Conservation (phyloP, 192 early-diverging fungal genomes). For the Mortierella hygrophila region DNA sequence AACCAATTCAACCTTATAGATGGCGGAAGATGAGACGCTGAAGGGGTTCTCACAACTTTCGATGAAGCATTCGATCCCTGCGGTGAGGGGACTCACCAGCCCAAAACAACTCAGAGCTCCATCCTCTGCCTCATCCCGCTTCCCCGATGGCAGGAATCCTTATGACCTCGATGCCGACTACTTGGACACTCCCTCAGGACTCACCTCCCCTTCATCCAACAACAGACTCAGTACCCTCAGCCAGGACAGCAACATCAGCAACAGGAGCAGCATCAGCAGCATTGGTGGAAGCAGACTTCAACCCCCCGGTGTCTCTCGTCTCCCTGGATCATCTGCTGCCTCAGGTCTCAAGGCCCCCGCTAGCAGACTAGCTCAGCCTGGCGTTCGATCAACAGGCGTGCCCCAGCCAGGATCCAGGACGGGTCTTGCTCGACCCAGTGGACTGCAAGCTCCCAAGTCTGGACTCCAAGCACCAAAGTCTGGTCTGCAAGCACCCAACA, state of each 20-base stretch:
- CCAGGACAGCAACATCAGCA: slow-evolving; percentile 18
- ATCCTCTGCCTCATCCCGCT: slow-evolving; percentile 9
- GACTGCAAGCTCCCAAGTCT: slow-evolving; percentile 24
- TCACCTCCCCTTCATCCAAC: neutral
- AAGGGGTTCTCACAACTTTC: slow-evolving; percentile 18
- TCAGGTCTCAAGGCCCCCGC: slow-evolving; percentile 32
- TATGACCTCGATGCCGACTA: slow-evolving; percentile 45
- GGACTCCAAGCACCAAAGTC: slow-evolving; percentile 25
- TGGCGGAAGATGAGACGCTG: slow-evolving; percentile 24
- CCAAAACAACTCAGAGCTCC: neutral
- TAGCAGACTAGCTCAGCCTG: slow-evolving; percentile 26
- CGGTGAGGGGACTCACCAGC: slow-evolving; percentile 21
- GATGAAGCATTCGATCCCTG: neutral
- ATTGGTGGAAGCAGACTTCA: slow-evolving; percentile 15
- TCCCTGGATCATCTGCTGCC: slow-evolving; percentile 7
- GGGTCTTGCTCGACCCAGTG: slow-evolving; percentile 20
- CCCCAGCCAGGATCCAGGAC: slow-evolving; percentile 29
- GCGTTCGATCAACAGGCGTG: slow-evolving; percentile 23
- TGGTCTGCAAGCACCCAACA: slow-evolving; percentile 26
- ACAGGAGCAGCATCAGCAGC: slow-evolving; percentile 21
- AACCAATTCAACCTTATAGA: neutral
- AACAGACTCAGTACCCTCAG: slow-evolving; percentile 18
- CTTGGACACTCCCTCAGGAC: slow-evolving; percentile 28
- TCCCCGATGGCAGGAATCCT: slow-evolving; percentile 34
- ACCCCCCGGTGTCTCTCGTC: slow-evolving; percentile 20